Percentiles rank a stretch among this genome's conserved stretches.
phyloP scores from a whole-genome alignment of 2,329 filamentous ascomycete species.

The Alternaria tenuissima region DNA sequence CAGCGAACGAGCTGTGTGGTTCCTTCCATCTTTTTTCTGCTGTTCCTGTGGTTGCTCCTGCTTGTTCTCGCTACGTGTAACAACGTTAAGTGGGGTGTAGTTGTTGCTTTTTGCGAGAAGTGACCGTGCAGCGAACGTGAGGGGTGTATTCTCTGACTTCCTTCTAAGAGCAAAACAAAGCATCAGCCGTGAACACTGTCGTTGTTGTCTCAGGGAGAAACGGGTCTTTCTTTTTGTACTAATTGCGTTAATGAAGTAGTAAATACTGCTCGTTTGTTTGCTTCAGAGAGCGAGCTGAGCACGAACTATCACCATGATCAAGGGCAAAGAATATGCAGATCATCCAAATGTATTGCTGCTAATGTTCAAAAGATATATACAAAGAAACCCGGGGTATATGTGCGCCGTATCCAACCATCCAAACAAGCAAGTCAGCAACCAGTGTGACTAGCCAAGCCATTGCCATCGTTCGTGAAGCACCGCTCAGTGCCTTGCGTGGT shows the following conservation, averaged over 20 bases:
- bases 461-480: background rate
- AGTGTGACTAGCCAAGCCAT: constrained; percentile 5
- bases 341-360: constrained; percentile 6
- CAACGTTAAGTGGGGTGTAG: background rate
- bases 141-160: background rate
- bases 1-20: background rate
- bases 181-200: background rate
- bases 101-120: background rate
- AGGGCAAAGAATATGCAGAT: background rate
- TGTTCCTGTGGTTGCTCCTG: background rate
- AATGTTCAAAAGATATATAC: constrained; percentile 17
- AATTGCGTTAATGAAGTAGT: background rate
- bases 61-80: background rate
- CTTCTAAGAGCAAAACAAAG: background rate
- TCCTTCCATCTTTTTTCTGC: background rate
- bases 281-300: background rate
- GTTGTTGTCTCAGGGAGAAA: background rate
- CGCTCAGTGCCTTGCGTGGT: constrained; percentile 19
- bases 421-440: constrained; percentile 12
- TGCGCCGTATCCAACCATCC: constrained; percentile 1
- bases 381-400: constrained; percentile 24
- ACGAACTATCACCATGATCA: background rate
- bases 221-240: background rate
- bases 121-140: background rate
- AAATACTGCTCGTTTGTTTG: background rate